phyloP scores from a whole-genome alignment of 768 basidiomycete species.

The Russula griseocarnosa region DNA sequence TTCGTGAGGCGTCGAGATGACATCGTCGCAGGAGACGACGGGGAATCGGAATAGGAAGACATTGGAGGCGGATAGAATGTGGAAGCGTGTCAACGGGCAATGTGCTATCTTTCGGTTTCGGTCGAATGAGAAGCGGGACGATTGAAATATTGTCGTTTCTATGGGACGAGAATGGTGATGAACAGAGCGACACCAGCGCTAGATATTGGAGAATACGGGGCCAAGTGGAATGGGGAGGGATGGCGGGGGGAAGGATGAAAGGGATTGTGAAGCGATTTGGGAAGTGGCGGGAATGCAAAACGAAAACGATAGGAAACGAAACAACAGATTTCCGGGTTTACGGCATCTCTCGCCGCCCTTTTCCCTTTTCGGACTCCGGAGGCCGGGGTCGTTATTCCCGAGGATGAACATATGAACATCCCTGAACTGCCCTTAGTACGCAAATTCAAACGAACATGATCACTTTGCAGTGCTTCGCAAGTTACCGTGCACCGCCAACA shows the following conservation, averaged over 20 bases:
- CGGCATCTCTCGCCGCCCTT: background rate
- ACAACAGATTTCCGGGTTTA: background rate
- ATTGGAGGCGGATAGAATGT: constrained; percentile 34
- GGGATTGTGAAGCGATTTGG: background rate
- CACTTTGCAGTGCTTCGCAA: background rate
- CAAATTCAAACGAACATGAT: too few species aligned
- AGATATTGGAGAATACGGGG: constrained; percentile 35
- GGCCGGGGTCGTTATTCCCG: too few species aligned
- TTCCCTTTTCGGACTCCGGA: constrained; percentile 10
- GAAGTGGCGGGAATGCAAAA: background rate
- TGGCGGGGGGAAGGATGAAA: constrained; percentile 17
- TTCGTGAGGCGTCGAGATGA: constrained; percentile 77
- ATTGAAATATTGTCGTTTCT: constrained; percentile 7
- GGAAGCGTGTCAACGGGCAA: constrained; percentile 12
- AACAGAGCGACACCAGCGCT: constrained; percentile 29
- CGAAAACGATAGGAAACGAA: background rate
- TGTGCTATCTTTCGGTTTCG: constrained; percentile 23
- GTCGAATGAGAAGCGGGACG: constrained; percentile 5
- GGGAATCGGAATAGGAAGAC: constrained; percentile 56
- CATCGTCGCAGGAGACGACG: constrained; percentile 59
- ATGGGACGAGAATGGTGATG: constrained; percentile 13
- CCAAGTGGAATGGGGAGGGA: constrained; percentile 29
- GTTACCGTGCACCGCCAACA: constrained; percentile 1
- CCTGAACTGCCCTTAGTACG: too few species aligned
- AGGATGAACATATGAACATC: too few species aligned